Percentiles rank a stretch among this genome's conserved stretches.
Conservation (phyloP, 2,329 filamentous ascomycete genomes). For the Capronia americana region DNA sequence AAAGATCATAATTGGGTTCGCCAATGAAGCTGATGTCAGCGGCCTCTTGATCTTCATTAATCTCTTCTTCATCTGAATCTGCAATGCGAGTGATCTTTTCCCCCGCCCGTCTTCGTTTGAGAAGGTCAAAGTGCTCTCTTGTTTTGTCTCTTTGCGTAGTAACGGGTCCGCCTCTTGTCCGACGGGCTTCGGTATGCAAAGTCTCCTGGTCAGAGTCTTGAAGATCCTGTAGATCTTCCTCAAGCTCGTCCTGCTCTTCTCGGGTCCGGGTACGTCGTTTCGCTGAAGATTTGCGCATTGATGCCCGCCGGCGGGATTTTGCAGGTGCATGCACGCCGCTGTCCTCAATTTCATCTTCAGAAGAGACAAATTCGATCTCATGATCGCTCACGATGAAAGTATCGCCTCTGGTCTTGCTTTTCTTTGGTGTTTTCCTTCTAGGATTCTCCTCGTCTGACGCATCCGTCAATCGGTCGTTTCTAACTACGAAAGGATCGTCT, state of each 20-base stretch:
- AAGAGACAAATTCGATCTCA: conserved; percentile 36
- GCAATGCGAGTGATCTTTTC: conserved; percentile 44
- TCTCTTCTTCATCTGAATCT: conserved; percentile 41
- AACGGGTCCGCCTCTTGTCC: conserved; percentile 49
- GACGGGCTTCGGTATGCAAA: conserved; percentile 45
- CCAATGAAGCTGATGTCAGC: conserved; percentile 38
- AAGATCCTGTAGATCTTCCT: conserved; percentile 54
- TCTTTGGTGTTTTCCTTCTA: conserved; percentile 39
- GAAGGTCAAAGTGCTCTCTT: conserved; percentile 50
- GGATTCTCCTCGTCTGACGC: conserved; percentile 27
- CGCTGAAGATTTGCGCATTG: conserved; percentile 17
- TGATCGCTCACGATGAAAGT: conserved; percentile 42
- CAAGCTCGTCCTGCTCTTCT: conserved; percentile 50
- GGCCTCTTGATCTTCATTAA: conserved; percentile 37
- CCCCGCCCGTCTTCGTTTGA: conserved; percentile 53
- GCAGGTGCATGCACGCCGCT: background rate
- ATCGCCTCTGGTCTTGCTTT: conserved; percentile 41
- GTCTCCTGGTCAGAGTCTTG: conserved; percentile 50
- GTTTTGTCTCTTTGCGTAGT: conserved; percentile 49
- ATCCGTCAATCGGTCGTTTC: conserved; percentile 37
- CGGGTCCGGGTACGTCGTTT: conserved; percentile 17
- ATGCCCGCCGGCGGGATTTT: conserved; percentile 3
- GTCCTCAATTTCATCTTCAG: conserved; percentile 26
- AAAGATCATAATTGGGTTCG: conserved; percentile 13
- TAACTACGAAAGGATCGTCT: conserved; percentile 39